A percentile compares a stretch with the other conserved stretches of the same genome.
Conservation (phyloP, 345 rosid genomes). For the Brassica juncea region DNA sequence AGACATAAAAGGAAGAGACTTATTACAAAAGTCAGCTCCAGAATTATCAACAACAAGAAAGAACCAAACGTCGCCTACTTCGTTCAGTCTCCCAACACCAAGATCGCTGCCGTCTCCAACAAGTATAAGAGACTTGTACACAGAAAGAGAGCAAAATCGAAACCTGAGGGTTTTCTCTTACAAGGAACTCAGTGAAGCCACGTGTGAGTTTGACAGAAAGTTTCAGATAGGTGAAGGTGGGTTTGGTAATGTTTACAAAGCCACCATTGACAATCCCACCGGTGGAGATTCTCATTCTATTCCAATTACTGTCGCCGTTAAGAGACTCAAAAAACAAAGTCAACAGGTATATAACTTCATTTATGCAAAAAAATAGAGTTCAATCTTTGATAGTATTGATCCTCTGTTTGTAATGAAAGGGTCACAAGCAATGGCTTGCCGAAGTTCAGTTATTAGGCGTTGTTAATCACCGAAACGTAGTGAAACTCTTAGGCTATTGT, state of each 20-base stretch:
- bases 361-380: not conserved
- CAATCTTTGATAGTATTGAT: slow-evolving; percentile 2
- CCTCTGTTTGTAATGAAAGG: slow-evolving; percentile 47
- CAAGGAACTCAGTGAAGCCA: slow-evolving; percentile 71
- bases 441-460: slow-evolving; percentile 89
- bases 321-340: slow-evolving; percentile 77
- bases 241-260: slow-evolving; percentile 92
- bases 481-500: slow-evolving; percentile 85
- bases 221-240: slow-evolving; percentile 94
- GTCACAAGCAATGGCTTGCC: slow-evolving; percentile 87
- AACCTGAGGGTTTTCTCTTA: slow-evolving; percentile 61
- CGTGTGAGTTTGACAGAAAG: slow-evolving; percentile 62
- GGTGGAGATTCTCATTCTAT: slow-evolving; percentile 40
- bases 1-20: slow-evolving; percentile 30
- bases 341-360: slow-evolving; percentile 58
- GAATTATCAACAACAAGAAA: slow-evolving; percentile 33
- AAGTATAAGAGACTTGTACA: slow-evolving; percentile 59
- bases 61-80: not conserved
- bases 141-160: slow-evolving; percentile 52
- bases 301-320: slow-evolving; percentile 64
- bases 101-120: slow-evolving; percentile 51
- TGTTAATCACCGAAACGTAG: slow-evolving; percentile 83
- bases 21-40: slow-evolving; percentile 54
- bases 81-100: slow-evolving; percentile 24
- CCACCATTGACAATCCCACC: slow-evolving; percentile 47